Evolutionary conservation across 2,329 filamentous ascomycete genomes (phyloP), one percentile per base, ranked within the genome.

Genomic region (Ophiostoma quercus): DNA sequence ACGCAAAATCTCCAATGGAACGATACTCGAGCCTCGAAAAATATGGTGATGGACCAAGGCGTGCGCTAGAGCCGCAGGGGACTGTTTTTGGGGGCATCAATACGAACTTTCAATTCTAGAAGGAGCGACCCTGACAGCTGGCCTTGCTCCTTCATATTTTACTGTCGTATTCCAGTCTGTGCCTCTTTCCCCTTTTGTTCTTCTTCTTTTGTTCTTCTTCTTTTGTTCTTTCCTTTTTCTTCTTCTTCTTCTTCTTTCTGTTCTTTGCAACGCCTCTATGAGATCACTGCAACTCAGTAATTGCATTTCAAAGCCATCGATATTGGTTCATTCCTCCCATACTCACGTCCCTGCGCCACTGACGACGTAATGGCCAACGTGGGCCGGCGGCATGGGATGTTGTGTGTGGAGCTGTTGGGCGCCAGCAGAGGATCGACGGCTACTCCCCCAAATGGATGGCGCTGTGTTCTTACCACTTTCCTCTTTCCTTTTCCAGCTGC

Each of bases 331-430:
- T 54, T 54, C 47, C 16, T 19, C 47, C 47, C 41, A 47, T 16
- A 51, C 34, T 34, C 34, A 34, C 12, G 39, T 14, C 19, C 43
- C 43, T 62, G 66, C 69, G 54, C 69, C 65, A 65, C 66, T 63
- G 71, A 62, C 71, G 71, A 72, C 71, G 71, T 69, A 69, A 67
- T 69, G 41, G 66, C 22, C 68, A 22, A 37, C 25, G 57, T 16
- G 9, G 51, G 11, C 67, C 37, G 41, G 66, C 51, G n/a, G 22
- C 51, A 57, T 57, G 51, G 51, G 51, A 51, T 54, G 51, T 25
- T 54, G 51, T 54, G 51, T 54, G 51, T 54, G 51, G 47, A 51
- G 47, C 16, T 16, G n/a, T 51, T 51, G 47, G 47, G 47, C 47
- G 47, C 47, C 47, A 51, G 43, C 43, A 51, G 51, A 57, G 51